Base-by-base conservation (phyloP, 257 asterid species). In the Nicotiana noctiflora region DNA sequence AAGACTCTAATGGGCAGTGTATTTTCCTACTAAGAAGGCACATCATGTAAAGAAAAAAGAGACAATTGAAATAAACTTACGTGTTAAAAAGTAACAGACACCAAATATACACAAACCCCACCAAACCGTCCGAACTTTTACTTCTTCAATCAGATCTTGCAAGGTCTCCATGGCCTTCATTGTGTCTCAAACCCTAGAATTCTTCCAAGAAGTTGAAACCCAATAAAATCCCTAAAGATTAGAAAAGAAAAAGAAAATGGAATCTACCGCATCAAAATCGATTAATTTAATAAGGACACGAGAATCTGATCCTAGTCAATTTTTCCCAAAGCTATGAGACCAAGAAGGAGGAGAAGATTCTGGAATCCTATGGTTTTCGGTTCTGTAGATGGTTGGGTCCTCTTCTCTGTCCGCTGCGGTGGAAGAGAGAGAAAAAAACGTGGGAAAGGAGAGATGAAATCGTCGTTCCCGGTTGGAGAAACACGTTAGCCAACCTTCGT, bases 101-200 rank as follows among this genome's bases (percentile, higher is more conserved):
- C 88, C 89, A 84, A 94, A 96, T 85, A 93, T 91, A 85, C 94
- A 94, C 77, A 96, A 88, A 80, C 91, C 86, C 99, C 99, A 96
- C 96, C 96, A 96, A 83, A 94, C 94, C 74, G 95, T 89, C 49
- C 99, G 97, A 86, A 92, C 88, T 91, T 96, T 96, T 75, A 97
- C 98, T 89, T 96, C 98, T 85, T 96, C 98, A 82, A 96, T 93
- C 86, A 96, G 99, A 93, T 94, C 99, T 80, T 94, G 93, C 67
- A 96, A 9, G 76, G 91, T 89, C 86, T 83, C 88, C 98, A 93
- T 94, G 79, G 93, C 84, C 90, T 88, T 90, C 97, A 91, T 92
- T 56, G 9, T 79, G 61, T 32, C 80, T 56, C 66, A 59, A 89
- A 83, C 86, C 94, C 87, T 79, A 84, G 19, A 74, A 80, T 64